Evolutionary conservation across 2,329 filamentous ascomycete species (phyloP), one percentile per base, ranked within the genome.

Genomic region (Alternaria arborescens): DNA sequence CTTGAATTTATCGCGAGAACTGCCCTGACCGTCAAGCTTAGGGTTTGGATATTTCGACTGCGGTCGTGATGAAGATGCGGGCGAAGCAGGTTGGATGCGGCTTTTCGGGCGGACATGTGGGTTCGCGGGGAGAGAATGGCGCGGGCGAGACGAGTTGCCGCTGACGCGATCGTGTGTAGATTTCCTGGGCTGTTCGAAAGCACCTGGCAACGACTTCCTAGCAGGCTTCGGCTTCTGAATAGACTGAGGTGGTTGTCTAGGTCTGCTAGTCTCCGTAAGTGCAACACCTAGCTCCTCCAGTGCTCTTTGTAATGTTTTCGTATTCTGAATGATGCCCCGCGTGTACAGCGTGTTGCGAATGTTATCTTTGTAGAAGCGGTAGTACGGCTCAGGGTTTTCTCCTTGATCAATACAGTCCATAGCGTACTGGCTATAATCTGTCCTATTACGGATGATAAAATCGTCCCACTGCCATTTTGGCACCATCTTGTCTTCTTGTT

Each of bases 401-500:
- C 72, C 74, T 6, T 61, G 55, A 2, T 72, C 66, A 1, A 66
- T 22, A 53, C 75, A 76, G 8, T 68, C 58, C 8, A 59, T 22
- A 1, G 47, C 61, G 26, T 79, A 78, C 1, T 54, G 44, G 14
- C 54, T 67, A 61, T 74, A 80, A n/a, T 79, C 75, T 5, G 61
- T 74, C 26, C 66, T 61, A 55, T 75, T 71, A 16, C 77, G 71
- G 26, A 79, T 71, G 36, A 80, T 71, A 55, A 69, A 80, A 47
- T 80, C 78, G 51, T 80, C 78, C 78, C 78, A 80, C 38, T 76
- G 73, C 63, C 69, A 78, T 41, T 73, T 78, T 1, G 77, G 72
- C 14, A 77, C 69, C 72, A 77, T 76, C 38, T 68, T 74, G 26
- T 76, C 74, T 36, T 73, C 65, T 11, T 53, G 24, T 16, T 76